These are phyloP conservation scores for Pleurozium schreberi DNA, from an alignment of 225 moss, liverwort and hornwort species.

Conservation along the genomic window DNA sequence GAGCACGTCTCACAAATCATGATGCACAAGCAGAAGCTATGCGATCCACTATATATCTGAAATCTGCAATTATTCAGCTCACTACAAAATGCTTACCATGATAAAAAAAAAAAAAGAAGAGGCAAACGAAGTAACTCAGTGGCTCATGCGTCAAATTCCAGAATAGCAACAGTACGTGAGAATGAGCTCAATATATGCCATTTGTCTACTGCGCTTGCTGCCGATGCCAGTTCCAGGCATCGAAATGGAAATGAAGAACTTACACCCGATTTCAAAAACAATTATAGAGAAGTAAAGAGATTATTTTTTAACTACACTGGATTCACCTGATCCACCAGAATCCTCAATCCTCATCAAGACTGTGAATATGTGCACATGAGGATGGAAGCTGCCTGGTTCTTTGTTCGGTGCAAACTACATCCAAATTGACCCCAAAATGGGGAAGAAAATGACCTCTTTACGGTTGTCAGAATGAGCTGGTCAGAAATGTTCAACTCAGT, in stretches of 20 bases:
- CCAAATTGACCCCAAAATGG: background rate
- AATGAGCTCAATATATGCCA: background rate
- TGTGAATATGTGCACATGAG: background rate
- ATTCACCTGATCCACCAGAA: no score
- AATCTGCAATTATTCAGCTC: background rate
- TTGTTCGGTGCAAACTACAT: background rate
- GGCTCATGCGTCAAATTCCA: background rate
- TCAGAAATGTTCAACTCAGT: no score
- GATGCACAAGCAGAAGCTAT: background rate
- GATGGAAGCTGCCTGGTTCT: no score
- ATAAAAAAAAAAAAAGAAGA: background rate
- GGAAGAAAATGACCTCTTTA: background rate
- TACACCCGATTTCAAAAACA: no score
- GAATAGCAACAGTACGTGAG: background rate
- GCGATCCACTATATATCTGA: background rate
- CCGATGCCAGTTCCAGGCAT: no score
- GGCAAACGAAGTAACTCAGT: background rate
- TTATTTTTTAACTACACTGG: no score
- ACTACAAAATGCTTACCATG: background rate
- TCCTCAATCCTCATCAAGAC: background rate
- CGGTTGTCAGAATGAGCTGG: background rate
- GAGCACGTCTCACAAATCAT: background rate
- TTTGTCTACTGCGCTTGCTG: background rate
- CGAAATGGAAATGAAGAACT: no score
- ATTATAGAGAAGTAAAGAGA: no score